Evolutionary conservation across 1,139 yeast species (phyloP).

Genomic region (Saccharomycopsis crataegensis): DNA sequence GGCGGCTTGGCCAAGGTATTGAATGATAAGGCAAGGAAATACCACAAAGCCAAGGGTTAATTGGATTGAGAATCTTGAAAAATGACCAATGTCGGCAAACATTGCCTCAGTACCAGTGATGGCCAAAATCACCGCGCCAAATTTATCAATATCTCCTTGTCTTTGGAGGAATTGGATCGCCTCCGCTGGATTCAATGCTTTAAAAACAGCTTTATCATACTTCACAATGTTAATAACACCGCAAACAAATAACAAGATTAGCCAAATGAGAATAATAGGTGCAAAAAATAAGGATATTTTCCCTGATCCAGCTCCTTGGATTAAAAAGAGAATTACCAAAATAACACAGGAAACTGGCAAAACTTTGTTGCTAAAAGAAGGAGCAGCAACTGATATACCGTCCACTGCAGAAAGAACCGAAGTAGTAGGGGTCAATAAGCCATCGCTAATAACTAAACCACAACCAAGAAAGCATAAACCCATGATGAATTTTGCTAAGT

Average conservation of each 20-base stretch:
- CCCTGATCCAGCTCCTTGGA: constrained; percentile 39
- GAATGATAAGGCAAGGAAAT: constrained; percentile 44
- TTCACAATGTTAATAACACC: constrained; percentile 41
- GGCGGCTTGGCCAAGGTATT: constrained; percentile 55
- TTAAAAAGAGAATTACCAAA: constrained; percentile 36
- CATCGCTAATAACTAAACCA: constrained; percentile 50
- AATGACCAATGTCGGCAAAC: constrained; percentile 57
- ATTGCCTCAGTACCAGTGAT: constrained; percentile 57
- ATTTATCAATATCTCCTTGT: constrained; percentile 36
- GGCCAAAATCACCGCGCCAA: constrained; percentile 47
- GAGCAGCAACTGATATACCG: constrained; percentile 37
- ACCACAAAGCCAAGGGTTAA: constrained; percentile 38
- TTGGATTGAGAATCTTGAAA: constrained; percentile 44
- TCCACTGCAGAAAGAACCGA: constrained; percentile 44
- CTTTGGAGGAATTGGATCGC: constrained; percentile 38
- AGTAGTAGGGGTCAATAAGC: constrained; percentile 54
- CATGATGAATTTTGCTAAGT: constrained; percentile 32
- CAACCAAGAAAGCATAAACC: constrained; percentile 47
- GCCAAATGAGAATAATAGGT: constrained; percentile 48
- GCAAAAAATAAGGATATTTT: constrained; percentile 33
- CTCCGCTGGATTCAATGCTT: constrained; percentile 43
- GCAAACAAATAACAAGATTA: constrained; percentile 36
- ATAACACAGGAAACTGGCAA: constrained; percentile 43
- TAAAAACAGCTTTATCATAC: constrained; percentile 38
- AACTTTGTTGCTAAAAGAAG: constrained; percentile 27